Percentiles rank a stretch among this genome's conserved stretches.
These are phyloP conservation scores for Barbatosphaeria neglecta DNA, from an alignment of 495 filamentous ascomycete genomes.

Conservation along the genomic window DNA sequence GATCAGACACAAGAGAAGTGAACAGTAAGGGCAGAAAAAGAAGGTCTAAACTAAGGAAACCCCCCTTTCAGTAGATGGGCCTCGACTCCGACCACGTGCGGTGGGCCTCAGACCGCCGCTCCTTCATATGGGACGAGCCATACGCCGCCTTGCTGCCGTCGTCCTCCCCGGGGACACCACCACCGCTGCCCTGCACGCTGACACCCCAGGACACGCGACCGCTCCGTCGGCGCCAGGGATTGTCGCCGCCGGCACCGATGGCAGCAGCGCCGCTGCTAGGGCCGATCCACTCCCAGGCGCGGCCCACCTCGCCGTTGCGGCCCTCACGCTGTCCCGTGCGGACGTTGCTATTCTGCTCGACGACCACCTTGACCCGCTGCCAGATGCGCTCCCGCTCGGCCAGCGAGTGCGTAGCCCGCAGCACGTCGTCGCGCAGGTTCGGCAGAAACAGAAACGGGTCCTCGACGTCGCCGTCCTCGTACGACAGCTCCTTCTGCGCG, in stretches of 20 bases:
- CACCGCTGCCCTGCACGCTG: constrained; percentile 15
- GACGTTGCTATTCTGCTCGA: constrained; percentile 90
- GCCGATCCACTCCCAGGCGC: constrained; percentile 96
- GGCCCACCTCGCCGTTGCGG: constrained; percentile 70
- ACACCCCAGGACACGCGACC: constrained; percentile 34
- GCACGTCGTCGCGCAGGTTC: constrained; percentile 82
- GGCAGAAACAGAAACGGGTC: constrained; percentile 77
- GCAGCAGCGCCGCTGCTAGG: constrained; percentile 32
- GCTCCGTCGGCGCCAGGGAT: constrained; percentile 36
- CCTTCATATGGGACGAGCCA: no score
- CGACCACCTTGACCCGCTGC: constrained; percentile 66
- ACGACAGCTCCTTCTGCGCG: constrained; percentile 64
- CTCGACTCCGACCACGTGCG: constrained; percentile 43
- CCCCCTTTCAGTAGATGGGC: constrained; percentile 24
- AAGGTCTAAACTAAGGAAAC: no score
- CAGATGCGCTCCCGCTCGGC: constrained; percentile 65
- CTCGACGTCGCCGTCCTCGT: constrained; percentile 45
- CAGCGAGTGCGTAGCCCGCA: constrained; percentile 69
- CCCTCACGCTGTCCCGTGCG: constrained; percentile 73
- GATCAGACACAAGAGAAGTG: no score
- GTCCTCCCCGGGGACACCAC: constrained; percentile 6
- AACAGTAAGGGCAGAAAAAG: no score
- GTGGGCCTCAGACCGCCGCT: constrained; percentile 13
- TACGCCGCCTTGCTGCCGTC: not conserved
- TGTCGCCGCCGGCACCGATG: constrained; percentile 30